phyloP scores from a whole-genome alignment of 2,329 filamentous ascomycete species.

The Dothidotthia symphoricarpi region DNA sequence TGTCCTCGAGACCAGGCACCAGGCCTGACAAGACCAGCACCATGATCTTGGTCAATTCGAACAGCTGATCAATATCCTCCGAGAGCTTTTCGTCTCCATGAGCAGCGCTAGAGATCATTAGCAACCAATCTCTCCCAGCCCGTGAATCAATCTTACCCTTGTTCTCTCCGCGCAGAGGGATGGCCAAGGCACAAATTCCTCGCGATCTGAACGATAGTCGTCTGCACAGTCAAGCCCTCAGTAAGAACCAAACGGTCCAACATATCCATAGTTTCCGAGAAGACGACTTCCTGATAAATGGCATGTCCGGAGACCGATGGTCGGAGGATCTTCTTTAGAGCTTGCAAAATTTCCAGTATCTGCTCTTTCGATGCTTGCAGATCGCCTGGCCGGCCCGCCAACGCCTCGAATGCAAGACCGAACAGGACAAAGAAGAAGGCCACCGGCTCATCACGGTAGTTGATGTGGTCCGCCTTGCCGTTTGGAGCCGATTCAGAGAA shows the following conservation, averaged over 20 bases:
- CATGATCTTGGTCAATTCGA: constrained; percentile 94
- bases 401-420: constrained; percentile 90
- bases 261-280: constrained; percentile 95
- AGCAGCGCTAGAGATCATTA: constrained; percentile 23
- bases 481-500: constrained; percentile 41
- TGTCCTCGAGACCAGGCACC: constrained; percentile 75
- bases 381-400: constrained; percentile 76
- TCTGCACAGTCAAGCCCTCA: constrained; percentile 83
- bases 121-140: background rate
- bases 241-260: constrained; percentile 90
- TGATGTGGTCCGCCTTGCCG: constrained; percentile 72
- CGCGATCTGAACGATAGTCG: constrained; percentile 90
- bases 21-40: constrained; percentile 87
- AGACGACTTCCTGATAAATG: constrained; percentile 93
- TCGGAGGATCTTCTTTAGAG: constrained; percentile 90
- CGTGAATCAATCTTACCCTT: constrained; percentile 50
- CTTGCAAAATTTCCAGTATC: constrained; percentile 82
- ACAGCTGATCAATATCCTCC: constrained; percentile 96
- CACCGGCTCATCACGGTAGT: constrained; percentile 95
- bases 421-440: constrained; percentile 99
- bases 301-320: constrained; percentile 94
- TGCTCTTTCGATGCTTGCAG: constrained; percentile 72
- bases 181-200: constrained; percentile 86
- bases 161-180: constrained; percentile 74
- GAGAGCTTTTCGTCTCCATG: constrained; percentile 71